Conservation (phyloP, 441 rosid genomes). For the Gossypium laxum region DNA sequence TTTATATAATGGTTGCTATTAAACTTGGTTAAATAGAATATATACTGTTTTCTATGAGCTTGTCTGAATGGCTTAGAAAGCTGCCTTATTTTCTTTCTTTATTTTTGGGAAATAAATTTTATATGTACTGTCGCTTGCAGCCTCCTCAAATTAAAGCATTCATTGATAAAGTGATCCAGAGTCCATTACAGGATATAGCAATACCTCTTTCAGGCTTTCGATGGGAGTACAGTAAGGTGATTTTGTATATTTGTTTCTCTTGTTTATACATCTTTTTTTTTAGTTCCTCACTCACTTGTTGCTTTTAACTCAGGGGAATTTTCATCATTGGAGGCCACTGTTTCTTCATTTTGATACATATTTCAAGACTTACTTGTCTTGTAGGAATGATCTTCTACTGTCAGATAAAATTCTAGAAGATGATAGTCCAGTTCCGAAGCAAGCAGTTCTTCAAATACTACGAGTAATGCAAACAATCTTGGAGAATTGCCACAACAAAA, state of each 20-base stretch:
- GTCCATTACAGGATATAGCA: slow-evolving; percentile 92
- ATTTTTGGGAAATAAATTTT: slow-evolving; percentile 4
- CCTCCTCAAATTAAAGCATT: slow-evolving; percentile 81
- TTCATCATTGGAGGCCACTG: slow-evolving; percentile 95
- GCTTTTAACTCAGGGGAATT: slow-evolving; percentile 66
- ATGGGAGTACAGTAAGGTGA: slow-evolving; percentile 93
- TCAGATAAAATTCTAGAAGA: slow-evolving; percentile 62
- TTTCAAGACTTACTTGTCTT: slow-evolving; percentile 72
- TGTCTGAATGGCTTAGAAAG: not conserved
- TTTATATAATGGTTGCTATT: not conserved
- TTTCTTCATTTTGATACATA: slow-evolving; percentile 90
- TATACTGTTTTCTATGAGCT: not conserved
- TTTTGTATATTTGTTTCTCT: not conserved
- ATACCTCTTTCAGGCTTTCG: slow-evolving; percentile 93
- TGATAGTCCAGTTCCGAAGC: slow-evolving; percentile 67
- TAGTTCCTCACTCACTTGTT: slow-evolving; percentile 22
- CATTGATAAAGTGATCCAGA: slow-evolving; percentile 88
- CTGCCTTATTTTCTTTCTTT: not conserved
- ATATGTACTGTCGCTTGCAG: slow-evolving; percentile 36
- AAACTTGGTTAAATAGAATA: not conserved
- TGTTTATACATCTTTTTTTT: not conserved
- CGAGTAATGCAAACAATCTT: slow-evolving; percentile 83
- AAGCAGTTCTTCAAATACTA: slow-evolving; percentile 72
- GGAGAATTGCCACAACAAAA: slow-evolving; percentile 88
- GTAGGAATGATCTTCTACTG: slow-evolving; percentile 74